These are phyloP conservation scores for Xylaria castorea DNA, from an alignment of 495 filamentous ascomycete genomes.

Conservation along the genomic window DNA sequence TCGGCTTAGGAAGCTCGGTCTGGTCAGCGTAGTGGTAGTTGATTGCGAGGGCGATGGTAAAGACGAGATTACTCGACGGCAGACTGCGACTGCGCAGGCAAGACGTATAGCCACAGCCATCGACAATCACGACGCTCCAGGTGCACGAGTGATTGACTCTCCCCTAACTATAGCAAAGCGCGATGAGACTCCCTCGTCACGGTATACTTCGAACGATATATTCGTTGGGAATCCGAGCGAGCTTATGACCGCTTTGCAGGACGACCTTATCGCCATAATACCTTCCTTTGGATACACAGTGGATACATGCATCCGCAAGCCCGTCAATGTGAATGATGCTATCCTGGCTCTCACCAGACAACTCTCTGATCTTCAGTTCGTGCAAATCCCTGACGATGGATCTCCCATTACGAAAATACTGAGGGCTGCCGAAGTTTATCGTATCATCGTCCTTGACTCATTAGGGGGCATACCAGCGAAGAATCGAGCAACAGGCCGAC, in stretches of 20 bases:
- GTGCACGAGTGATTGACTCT: slow-evolving; percentile 72
- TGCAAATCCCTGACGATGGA: slow-evolving; percentile 50
- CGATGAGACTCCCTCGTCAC: slow-evolving; percentile 26
- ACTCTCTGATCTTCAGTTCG: slow-evolving; percentile 66
- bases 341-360: slow-evolving; percentile 75
- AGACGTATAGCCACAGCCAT: slow-evolving; percentile 78
- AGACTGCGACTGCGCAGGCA: slow-evolving; percentile 64
- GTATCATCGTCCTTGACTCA: slow-evolving; percentile 89
- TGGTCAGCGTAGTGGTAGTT: slow-evolving; percentile 81
- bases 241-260: slow-evolving; percentile 71
- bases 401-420: slow-evolving; percentile 52
- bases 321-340: slow-evolving; percentile 68
- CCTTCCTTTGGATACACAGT: slow-evolving; percentile 71
- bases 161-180: slow-evolving; percentile 51
- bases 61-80: slow-evolving; percentile 35
- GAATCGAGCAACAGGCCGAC: slow-evolving; percentile 69
- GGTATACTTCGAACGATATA: slow-evolving; percentile 40
- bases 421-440: slow-evolving; percentile 69
- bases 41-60: slow-evolving; percentile 62
- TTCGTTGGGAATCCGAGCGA: slow-evolving; percentile 58
- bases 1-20: slow-evolving; percentile 80
- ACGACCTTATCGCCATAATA: slow-evolving; percentile 81
- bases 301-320: slow-evolving; percentile 60
- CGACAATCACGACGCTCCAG: slow-evolving; percentile 66
- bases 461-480: slow-evolving; percentile 83